Percentiles rank a stretch among this genome's conserved stretches.
phyloP scores from a whole-genome alignment of 2,329 filamentous ascomycete genomes.

The Whalleya microplaca region DNA sequence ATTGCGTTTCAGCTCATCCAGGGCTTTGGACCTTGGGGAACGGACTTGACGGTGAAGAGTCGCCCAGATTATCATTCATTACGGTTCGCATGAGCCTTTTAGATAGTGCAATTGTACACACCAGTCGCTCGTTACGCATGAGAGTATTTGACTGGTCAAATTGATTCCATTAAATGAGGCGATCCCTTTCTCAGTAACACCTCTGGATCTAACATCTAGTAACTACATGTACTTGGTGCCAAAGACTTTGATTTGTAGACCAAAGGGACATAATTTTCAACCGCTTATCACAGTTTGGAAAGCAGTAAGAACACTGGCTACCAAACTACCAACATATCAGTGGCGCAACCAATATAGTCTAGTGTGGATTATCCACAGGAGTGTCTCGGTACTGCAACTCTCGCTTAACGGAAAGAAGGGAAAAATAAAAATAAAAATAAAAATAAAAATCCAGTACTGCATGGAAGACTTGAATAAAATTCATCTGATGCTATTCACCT shows the following conservation, averaged over 20 bases:
- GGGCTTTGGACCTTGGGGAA: slow-evolving; percentile 14
- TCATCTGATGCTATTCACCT: not conserved
- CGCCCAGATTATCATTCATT: slow-evolving; percentile 25
- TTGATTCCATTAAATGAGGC: too few relatives aligned
- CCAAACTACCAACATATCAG: too few relatives aligned
- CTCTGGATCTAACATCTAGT: not conserved
- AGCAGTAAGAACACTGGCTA: too few relatives aligned
- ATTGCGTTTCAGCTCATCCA: slow-evolving; percentile 7
- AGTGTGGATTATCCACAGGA: not conserved
- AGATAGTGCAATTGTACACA: slow-evolving; percentile 26
- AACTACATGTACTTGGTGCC: not conserved
- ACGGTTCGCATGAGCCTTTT: slow-evolving; percentile 10
- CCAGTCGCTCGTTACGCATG: slow-evolving; percentile 25
- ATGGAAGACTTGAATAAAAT: not conserved
- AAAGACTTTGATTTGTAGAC: not conserved
- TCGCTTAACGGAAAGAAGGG: not conserved
- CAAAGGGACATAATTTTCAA: not conserved
- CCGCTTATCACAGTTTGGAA: too few relatives aligned
- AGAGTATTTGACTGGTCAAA: not conserved
- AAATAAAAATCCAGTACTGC: not conserved
- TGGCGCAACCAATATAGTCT: not conserved
- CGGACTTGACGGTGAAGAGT: slow-evolving; percentile 15
- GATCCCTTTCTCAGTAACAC: not conserved
- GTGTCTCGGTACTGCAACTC: not conserved
- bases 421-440: not conserved